Conservation (phyloP, 192 early-diverging fungal genomes). For the Podila minutissima region DNA sequence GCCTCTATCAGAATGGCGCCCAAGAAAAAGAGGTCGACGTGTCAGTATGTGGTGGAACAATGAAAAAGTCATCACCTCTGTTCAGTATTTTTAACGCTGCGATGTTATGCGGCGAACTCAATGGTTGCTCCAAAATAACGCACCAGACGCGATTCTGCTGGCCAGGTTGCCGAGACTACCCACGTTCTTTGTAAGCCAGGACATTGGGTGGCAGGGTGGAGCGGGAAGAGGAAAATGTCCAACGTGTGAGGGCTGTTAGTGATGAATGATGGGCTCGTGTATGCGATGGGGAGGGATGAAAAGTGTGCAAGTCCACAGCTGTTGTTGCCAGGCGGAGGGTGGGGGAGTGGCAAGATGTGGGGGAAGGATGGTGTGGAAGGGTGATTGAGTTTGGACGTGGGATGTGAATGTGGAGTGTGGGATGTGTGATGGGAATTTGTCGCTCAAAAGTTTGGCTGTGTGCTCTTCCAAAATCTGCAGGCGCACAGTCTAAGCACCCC, state of each 20-base stretch:
- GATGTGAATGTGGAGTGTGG: no score
- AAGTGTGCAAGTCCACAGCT: no score
- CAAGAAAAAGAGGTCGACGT: neutral
- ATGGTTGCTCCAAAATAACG: neutral
- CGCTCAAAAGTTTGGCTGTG: no score
- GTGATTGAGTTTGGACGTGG: no score
- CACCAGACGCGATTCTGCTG: slow-evolving; percentile 48
- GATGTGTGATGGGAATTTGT: no score
- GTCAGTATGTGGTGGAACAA: neutral
- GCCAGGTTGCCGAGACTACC: slow-evolving; percentile 48
- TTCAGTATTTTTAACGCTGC: neutral
- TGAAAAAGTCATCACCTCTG: neutral
- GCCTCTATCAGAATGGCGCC: slow-evolving; percentile 15
- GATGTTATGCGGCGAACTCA: neutral
- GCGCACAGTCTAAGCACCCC: no score
- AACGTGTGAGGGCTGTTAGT: neutral
- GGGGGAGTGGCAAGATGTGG: no score
- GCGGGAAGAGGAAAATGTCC: neutral
- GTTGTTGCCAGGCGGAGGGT: no score
- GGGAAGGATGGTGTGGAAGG: no score
- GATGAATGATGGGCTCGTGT: slow-evolving; percentile 1
- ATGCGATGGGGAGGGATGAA: neutral
- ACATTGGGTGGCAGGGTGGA: slow-evolving; percentile 18
- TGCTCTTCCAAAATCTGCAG: no score
- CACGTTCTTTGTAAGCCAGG: slow-evolving; percentile 52